Percentiles rank a stretch among this genome's conserved stretches.
Conservation (phyloP, 192 early-diverging fungal genomes). For the Phycomyces nitens region DNA sequence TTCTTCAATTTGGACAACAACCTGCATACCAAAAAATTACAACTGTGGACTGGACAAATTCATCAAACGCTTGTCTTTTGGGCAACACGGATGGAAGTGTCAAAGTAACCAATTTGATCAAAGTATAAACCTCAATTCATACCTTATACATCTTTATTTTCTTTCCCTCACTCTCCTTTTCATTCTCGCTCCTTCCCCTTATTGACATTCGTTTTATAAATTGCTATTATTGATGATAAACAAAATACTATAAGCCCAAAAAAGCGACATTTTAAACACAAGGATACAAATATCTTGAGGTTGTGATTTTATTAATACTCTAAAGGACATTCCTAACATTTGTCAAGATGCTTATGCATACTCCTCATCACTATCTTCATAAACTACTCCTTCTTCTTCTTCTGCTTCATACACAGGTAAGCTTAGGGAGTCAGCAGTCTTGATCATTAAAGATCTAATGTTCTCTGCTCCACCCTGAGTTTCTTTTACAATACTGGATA, state of each 20-base stretch:
- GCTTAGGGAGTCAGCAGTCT: constrained; percentile 71
- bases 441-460: constrained; percentile 83
- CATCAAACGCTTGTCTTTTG: constrained; percentile 47
- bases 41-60: constrained; percentile 50
- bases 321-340: no score
- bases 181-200: neutral
- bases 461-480: constrained; percentile 80
- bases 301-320: no score
- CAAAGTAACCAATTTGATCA: constrained; percentile 49
- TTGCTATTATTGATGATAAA: neutral
- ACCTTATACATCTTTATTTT: neutral
- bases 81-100: constrained; percentile 51
- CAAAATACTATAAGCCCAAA: no score
- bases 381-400: constrained; percentile 23
- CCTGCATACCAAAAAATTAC: constrained; percentile 41
- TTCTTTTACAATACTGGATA: constrained; percentile 57
- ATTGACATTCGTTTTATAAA: neutral
- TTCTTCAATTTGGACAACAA: constrained; percentile 36
- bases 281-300: no score
- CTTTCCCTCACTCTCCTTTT: neutral
- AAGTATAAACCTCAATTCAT: constrained; percentile 27
- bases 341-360: neutral
- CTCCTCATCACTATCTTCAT: constrained; percentile 1
- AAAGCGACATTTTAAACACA: no score
- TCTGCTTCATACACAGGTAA: constrained; percentile 82